These are phyloP conservation scores for Hypoxylon perforatum DNA, from an alignment of 495 filamentous ascomycete species.

Conservation along the genomic window DNA sequence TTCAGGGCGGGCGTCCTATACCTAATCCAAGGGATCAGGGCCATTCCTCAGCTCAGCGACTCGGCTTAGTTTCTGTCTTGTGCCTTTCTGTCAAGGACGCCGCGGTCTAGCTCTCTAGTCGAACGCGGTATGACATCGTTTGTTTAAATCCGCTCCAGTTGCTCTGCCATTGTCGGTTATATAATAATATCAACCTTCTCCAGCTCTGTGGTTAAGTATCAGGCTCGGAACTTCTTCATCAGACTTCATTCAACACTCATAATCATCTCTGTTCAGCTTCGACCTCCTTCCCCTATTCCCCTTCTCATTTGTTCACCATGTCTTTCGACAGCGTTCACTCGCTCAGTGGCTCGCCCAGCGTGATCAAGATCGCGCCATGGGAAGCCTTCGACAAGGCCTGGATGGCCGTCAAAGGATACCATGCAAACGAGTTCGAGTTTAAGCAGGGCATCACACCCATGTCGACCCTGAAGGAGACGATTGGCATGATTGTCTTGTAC, in stretches of 20 bases:
- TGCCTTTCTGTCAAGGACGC: conserved; percentile 10
- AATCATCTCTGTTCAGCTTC: conserved; percentile 5
- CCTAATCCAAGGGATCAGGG: conserved; percentile 18
- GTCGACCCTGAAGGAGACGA: conserved; percentile 72
- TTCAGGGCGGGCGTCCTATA: conserved; percentile 4
- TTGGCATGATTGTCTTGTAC: conserved; percentile 71
- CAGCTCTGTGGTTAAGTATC: neutral
- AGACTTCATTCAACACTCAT: neutral
- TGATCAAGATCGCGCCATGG: conserved; percentile 86
- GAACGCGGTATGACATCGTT: conserved; percentile 33
- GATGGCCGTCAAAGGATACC: conserved; percentile 74
- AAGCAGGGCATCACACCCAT: conserved; percentile 71
- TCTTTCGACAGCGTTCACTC: conserved; percentile 30
- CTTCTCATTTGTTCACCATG: conserved; percentile 30
- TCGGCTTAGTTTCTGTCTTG: neutral
- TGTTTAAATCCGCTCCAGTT: conserved; percentile 3
- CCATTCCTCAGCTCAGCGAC: conserved; percentile 9
- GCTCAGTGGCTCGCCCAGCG: conserved; percentile 19
- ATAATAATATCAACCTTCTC: conserved; percentile 35
- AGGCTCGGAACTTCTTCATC: neutral
- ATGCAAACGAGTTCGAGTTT: conserved; percentile 75
- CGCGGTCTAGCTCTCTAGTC: conserved; percentile 16
- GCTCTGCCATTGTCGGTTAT: conserved; percentile 3
- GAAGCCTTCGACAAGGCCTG: conserved; percentile 88
- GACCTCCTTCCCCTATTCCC: neutral